Conservation (phyloP, 768 basidiomycete genomes). For the Russula ochroleuca region DNA sequence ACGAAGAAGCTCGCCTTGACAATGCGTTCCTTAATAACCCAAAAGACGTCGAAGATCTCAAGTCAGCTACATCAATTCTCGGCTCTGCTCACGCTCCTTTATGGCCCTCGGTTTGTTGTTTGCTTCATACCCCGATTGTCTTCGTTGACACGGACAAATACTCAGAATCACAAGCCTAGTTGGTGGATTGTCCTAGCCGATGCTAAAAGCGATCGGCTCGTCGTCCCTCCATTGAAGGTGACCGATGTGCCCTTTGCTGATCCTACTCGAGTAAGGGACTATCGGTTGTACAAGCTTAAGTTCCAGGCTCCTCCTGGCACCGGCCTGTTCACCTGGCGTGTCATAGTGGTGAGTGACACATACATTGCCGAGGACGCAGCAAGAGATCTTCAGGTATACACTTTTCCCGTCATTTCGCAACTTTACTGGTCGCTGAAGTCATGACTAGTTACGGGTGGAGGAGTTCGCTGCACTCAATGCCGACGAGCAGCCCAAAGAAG, state of each 20-base stretch:
- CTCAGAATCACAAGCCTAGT: conserved; percentile 77
- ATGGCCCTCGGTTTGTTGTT: conserved; percentile 75
- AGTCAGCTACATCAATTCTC: conserved; percentile 37
- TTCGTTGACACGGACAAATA: background rate
- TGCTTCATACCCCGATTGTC: conserved; percentile 3
- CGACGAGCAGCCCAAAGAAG: conserved; percentile 64
- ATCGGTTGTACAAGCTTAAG: conserved; percentile 82
- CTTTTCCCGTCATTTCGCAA: background rate
- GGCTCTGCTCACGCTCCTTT: conserved; percentile 85
- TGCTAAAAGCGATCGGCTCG: conserved; percentile 75
- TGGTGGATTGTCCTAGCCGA: conserved; percentile 94
- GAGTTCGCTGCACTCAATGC: conserved; percentile 54
- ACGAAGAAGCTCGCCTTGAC: conserved; percentile 46
- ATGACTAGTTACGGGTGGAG: conserved; percentile 73
- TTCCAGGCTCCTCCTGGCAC: conserved; percentile 90
- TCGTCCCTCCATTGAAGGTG: conserved; percentile 83
- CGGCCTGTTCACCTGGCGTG: conserved; percentile 85
- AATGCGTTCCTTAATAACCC: conserved; percentile 63
- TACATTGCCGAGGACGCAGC: conserved; percentile 77
- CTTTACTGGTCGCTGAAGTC: background rate
- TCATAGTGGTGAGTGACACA: conserved; percentile 83
- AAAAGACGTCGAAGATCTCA: conserved; percentile 59
- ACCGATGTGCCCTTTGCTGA: conserved; percentile 69
- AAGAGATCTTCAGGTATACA: conserved; percentile 65
- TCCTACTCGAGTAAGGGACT: conserved; percentile 48